phyloP scores from a whole-genome alignment of 2,329 filamentous ascomycete species.

The Eurotiales sp. region DNA sequence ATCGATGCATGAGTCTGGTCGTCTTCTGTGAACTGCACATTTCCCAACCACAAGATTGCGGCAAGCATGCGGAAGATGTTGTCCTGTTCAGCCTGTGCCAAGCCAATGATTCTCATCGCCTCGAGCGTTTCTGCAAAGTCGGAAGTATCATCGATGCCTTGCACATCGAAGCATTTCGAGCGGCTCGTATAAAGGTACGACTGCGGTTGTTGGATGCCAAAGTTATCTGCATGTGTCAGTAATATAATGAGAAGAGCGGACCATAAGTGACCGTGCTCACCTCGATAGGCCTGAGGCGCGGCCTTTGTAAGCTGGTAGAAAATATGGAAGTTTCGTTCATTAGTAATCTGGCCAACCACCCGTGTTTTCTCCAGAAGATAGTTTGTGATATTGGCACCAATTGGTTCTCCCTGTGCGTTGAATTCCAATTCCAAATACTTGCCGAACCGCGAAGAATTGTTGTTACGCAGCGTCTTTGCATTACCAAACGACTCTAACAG shows the following conservation, averaged over 20 bases:
- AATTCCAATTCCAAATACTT: constrained; percentile 98
- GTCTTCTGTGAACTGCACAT: constrained; percentile 86
- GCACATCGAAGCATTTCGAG: constrained; percentile 92
- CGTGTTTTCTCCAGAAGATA: constrained; percentile 93
- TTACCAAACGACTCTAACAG: constrained; percentile 97
- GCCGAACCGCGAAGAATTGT: constrained; percentile 97
- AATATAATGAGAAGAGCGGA: background rate
- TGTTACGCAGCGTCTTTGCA: constrained; percentile 95
- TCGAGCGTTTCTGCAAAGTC: constrained; percentile 89
- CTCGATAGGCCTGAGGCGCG: constrained; percentile 77
- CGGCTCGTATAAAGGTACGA: constrained; percentile 91
- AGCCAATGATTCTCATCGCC: constrained; percentile 91
- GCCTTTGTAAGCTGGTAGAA: constrained; percentile 99
- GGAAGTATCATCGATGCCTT: constrained; percentile 84
- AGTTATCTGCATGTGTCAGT: constrained; percentile 54
- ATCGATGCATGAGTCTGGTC: constrained; percentile 85
- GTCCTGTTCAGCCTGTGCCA: constrained; percentile 85
- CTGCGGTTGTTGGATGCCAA: constrained; percentile 85
- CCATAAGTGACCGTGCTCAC: constrained; percentile 28
- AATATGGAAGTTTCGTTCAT: constrained; percentile 98
- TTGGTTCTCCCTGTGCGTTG: constrained; percentile 83
- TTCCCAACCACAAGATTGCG: constrained; percentile 89
- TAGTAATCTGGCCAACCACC: constrained; percentile 89
- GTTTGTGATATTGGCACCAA: constrained; percentile 97
- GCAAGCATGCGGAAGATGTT: constrained; percentile 95